Evolutionary conservation across 2,329 filamentous ascomycete species (phyloP).

Genomic region (Neofusicoccum parvum): DNA sequence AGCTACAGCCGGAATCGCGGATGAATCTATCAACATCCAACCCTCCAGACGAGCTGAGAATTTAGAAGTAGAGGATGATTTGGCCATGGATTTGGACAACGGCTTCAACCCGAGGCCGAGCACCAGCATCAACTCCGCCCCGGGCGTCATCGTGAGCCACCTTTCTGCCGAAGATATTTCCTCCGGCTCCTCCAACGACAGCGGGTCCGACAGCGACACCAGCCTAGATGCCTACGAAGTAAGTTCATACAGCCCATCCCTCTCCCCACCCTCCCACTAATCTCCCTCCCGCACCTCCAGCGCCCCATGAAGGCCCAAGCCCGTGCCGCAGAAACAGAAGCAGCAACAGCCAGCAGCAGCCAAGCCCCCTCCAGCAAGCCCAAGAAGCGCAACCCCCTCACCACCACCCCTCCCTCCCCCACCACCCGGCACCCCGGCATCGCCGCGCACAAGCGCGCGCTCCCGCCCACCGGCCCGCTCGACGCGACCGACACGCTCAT

Average conservation of each 20-base stretch:
- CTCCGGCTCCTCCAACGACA: neutral
- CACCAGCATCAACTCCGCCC: too few relatives aligned
- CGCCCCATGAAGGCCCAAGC: neutral
- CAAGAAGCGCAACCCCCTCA: too few relatives aligned
- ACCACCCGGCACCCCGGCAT: neutral
- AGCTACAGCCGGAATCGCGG: too few relatives aligned
- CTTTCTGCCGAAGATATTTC: neutral
- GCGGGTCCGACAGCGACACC: neutral
- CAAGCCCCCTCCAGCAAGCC: neutral
- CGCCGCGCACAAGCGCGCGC: constrained; percentile 11
- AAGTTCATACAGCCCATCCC: neutral
- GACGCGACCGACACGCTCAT: constrained; percentile 53
- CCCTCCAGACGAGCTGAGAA: too few relatives aligned
- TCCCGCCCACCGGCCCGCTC: constrained; percentile 26
- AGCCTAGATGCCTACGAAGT: neutral
- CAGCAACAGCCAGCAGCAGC: neutral
- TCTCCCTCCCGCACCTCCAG: neutral
- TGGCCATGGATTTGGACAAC: too few relatives aligned
- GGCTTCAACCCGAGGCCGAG: too few relatives aligned
- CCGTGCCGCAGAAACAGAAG: too few relatives aligned
- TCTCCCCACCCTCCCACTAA: neutral
- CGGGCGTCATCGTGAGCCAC: too few relatives aligned
- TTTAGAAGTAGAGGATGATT: too few relatives aligned
- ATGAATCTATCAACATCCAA: too few relatives aligned
- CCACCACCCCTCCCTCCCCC: neutral